These are phyloP conservation scores for Talaromyces sp. DNA, from an alignment of 2,329 filamentous ascomycete genomes.

Conservation along the genomic window DNA sequence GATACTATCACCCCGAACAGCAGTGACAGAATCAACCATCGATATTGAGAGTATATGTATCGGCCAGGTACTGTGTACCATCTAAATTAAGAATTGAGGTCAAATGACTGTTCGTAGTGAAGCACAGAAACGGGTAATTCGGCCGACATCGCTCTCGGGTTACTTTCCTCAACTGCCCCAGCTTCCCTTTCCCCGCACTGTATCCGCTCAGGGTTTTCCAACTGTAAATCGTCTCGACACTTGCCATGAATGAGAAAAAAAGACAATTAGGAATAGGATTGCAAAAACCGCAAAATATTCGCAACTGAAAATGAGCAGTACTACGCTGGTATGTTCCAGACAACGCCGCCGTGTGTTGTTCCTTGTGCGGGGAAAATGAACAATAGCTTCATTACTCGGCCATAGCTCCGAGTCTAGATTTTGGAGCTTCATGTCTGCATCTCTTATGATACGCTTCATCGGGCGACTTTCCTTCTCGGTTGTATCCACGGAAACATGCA, in stretches of 20 bases:
- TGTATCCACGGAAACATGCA: not conserved
- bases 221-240: not conserved
- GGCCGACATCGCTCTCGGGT: not conserved
- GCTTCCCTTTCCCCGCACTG: not conserved
- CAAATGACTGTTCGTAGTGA: not conserved
- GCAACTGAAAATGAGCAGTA: not conserved
- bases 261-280: not conserved
- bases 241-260: not conserved
- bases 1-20: not conserved
- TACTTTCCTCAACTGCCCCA: not conserved
- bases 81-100: not conserved
- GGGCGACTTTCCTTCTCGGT: constrained; percentile 8
- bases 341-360: not conserved
- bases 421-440: not conserved
- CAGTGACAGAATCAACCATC: not conserved
- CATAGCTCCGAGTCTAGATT: not conserved
- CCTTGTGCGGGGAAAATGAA: not conserved
- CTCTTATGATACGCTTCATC: not conserved
- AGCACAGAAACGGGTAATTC: not conserved
- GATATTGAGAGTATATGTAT: not conserved
- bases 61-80: not conserved
- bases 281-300: not conserved
- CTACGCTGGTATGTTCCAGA: too few species aligned
- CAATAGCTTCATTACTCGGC: not conserved
- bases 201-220: not conserved